Evolutionary conservation across 2,329 filamentous ascomycete species (phyloP), one percentile per base, ranked within the genome.

Genomic region (Fusarium sororula): DNA sequence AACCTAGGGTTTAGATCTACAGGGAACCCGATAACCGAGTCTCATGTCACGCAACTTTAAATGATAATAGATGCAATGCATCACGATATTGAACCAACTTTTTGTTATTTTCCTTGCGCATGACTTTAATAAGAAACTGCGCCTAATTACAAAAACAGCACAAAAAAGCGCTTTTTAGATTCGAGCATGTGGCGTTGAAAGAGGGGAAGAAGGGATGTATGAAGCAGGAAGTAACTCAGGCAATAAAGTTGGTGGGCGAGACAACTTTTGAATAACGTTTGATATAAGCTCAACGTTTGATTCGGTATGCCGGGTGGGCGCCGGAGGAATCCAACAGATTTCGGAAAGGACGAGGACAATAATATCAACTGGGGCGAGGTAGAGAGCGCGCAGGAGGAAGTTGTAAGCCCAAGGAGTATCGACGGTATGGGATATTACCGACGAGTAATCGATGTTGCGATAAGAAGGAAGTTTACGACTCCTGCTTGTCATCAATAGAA

Each of bases 401-500:
- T 73, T 13, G 68, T 58, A 24, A 64, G 63, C 59, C 63, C 63
- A 61, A 45, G 58, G 45, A 57, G 63, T 60, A 62, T 68, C 59
- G 51, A 45, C 65, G 66, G 59, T 45, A 59, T 69, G 68, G 64
- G 72, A 51, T 44, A 32, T 62, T 66, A 58, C 68, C 68, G 64
- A 57, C 68, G 56, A 73, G 51, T 60, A n/a, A 60, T 45, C 53
- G 45, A 26, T 47, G 18, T 39, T 51, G 57, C 32, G 18, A 55
- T 39, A 24, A 48, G 45, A 41, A 35, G 32, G n/a, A 51, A 47
- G 55, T 74, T 77, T 83, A 86, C 77, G 81, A 87, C 73, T 85
- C 84, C 80, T 85, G 81, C 83, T 87, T 88, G 68, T 89, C 87
- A 76, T 87, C 84, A 69, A 90, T 79, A 47, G 87, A 85, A 63